Base-by-base conservation (phyloP, 2,329 filamentous ascomycete species). In the Nemania sp. region DNA sequence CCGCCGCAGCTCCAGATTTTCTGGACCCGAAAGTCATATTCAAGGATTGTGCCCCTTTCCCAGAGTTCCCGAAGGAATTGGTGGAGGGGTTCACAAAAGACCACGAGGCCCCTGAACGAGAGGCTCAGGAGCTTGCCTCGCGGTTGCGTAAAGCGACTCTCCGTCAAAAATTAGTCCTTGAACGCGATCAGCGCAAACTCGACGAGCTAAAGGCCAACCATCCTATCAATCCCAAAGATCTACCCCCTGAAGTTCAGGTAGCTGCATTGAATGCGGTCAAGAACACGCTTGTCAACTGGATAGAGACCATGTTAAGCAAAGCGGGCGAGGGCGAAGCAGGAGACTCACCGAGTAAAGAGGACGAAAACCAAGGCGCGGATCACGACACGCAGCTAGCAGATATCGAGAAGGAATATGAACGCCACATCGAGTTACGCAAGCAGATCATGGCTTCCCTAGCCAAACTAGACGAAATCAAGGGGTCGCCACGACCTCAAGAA, bases 271-370 rank as follows among this genome's bases (percentile, higher is more conserved):
- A 76, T 36, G 72, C 72, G 6, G 81, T 84, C 9, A 77, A 85
- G 14, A 78, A 80, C 46, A 80, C 82, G 57, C 75, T 88, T 45
- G 86, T 88, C 54, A 75, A 70, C 52, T 88, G 84, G 84, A 86
- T 88, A 52, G 84, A 88, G 66, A 73, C 71, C 5, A 85, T 87
- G 65, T 70, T 88, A 19, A 72, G 76, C 46, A 81, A 80, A 49
- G 81, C 82, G 1, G 74, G 76, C 4, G 71, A 70, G 40, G 55
- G 43, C 3, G 64, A 66, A 11, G 57, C 61, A n/a, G 56, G 39
- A 42, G 54, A 54, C 17, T 68, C 53, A 33, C 60, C 54, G 48
- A 54, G 28, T 52, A 65, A 62, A 20, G 40, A 59, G 15, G 44
- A 45, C n/a, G 55, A 56, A 11, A 36, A 52, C n/a, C 50, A 59